phyloP scores from a whole-genome alignment of 495 filamentous ascomycete genomes.

The Lasiosphaeria hispida region DNA sequence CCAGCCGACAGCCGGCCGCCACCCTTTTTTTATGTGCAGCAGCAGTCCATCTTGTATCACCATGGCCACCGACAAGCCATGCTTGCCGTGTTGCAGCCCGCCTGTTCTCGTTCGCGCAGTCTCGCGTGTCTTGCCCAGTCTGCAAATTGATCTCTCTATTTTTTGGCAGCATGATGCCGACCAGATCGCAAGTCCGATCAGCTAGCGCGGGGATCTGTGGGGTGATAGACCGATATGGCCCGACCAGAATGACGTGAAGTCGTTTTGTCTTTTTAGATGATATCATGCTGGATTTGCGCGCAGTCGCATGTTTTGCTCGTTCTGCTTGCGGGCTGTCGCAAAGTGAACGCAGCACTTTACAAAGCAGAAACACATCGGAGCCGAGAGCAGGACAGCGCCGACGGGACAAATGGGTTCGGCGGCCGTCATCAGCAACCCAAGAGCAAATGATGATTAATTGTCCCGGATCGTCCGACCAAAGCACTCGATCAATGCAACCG shows the following conservation, averaged over 20 bases:
- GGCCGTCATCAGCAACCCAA: not conserved
- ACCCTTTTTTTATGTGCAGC: not conserved
- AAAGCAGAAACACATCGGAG: too few species aligned
- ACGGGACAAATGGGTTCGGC: not conserved
- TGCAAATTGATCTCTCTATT: not conserved
- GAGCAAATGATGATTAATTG: not conserved
- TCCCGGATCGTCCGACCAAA: not conserved
- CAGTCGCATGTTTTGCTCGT: not conserved
- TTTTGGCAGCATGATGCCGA: not conserved
- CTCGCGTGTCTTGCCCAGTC: too few species aligned
- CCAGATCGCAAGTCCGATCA: not conserved
- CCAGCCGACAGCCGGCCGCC: too few species aligned
- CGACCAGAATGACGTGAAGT: not conserved
- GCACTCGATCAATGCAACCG: not conserved
- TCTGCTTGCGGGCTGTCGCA: not conserved
- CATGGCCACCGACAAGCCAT: not conserved
- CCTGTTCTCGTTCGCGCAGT: too few species aligned
- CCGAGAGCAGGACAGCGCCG: too few species aligned
- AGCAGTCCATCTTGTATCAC: constrained; percentile 3
- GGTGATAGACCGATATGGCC: not conserved
- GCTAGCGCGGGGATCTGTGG: constrained; percentile 1
- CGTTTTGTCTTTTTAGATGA: not conserved
- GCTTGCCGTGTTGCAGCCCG: too few species aligned
- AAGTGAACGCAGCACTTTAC: too few species aligned
- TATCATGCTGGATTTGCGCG: not conserved